Base-by-base conservation (phyloP, 2,329 filamentous ascomycete species). In the Ceratocystis destructans region DNA sequence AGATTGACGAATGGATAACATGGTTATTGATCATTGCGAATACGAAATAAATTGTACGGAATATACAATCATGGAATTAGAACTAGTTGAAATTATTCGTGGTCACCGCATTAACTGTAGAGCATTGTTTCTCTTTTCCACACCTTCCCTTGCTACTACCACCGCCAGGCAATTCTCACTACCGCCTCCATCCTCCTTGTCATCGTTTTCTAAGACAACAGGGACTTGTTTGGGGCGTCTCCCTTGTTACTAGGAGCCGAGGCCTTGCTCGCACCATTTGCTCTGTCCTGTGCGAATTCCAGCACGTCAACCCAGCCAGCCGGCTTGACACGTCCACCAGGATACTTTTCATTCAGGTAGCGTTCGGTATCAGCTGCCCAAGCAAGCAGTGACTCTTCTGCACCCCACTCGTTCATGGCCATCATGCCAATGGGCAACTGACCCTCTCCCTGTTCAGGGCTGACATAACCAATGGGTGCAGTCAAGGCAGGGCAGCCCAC, bases 401-500 rank as follows among this genome's bases (percentile, higher is more conserved):
- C 78, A 0, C 85, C 86, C 86, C 86, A 88, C 73, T 87, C 84
- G 5, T 78, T 84, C 76, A 84, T 82, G 0, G 82, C 85, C 80
- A 86, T 80, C 68, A 88, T 71, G 4, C 84, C 82, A 25, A 88
- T 75, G 0, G 85, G 83, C 64, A 88, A 69, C 70, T 77, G 80
- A 0, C 87, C 87, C 66, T 79, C 76, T 1, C 82, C 84, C 70
- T 81, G 77, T 5, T 76, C 75, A 0, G 82, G 79, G 31, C 83
- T 77, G 2, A 79, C 81, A 75, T 91, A 96, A 0, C 89, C 91
- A 10, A 89, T 85, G 0, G 92, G 90, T 45, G 84, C 85, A 59
- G 79, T 85, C 12, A 95, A 82, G 0, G 89, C 85, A 0, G 92
- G 92, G 62, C 86, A 86, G 0, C 92, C 92, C 0, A 81, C 84